phyloP scores from a whole-genome alignment of 1,284 basidiomycete genomes.

The Ustilago hordei region DNA sequence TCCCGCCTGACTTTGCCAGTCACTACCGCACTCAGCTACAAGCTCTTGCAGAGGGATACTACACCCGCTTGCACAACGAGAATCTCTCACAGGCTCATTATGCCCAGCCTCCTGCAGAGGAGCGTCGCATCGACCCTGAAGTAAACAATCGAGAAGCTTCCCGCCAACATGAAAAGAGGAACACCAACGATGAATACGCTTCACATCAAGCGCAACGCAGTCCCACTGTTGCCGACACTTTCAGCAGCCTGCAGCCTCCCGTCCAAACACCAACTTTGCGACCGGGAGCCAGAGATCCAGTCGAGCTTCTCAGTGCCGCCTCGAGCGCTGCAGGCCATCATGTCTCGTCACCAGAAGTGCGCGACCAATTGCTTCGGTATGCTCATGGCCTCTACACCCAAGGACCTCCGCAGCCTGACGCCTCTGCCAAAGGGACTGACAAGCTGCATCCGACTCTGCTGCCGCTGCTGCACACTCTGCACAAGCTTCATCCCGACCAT shows the following conservation, averaged over 20 bases:
- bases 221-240: not conserved
- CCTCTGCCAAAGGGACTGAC: conserved; percentile 27
- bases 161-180: not conserved
- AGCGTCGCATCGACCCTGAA: conserved; percentile 4
- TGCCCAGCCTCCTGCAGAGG: conserved; percentile 23
- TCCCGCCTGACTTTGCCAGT: conserved; percentile 65
- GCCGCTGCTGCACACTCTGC: conserved; percentile 63
- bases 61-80: conserved; percentile 56
- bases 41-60: conserved; percentile 63
- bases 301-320: conserved; percentile 56
- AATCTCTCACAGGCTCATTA: conserved; percentile 42
- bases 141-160: not conserved
- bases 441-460: conserved; percentile 63
- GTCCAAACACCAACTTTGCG: conserved; percentile 35
- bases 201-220: not conserved
- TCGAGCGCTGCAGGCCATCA: conserved; percentile 54
- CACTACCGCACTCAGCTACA: conserved; percentile 63
- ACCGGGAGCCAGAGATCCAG: conserved; percentile 56
- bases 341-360: conserved; percentile 51
- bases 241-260: conserved; percentile 29
- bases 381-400: conserved; percentile 63
- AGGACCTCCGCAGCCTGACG: conserved; percentile 28
- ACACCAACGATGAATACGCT: not conserved
- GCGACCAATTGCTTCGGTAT: conserved; percentile 66
- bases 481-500: conserved; percentile 61